Evolutionary conservation across 1,139 yeast genomes (phyloP).

Genomic region (Hansenula lynferdii): DNA sequence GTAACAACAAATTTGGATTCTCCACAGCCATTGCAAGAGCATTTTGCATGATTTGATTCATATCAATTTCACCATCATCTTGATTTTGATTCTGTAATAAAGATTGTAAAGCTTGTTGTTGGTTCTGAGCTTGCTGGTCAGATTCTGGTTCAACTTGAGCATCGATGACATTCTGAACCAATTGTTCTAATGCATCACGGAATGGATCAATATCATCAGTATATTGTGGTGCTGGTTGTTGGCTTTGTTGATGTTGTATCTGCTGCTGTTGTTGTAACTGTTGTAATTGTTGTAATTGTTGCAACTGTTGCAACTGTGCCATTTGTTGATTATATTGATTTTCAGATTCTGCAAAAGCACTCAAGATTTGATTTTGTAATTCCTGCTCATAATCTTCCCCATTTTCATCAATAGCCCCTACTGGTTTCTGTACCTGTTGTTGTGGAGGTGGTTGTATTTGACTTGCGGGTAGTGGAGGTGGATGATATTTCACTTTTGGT

Average conservation of each 20-base stretch:
- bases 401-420: neutral
- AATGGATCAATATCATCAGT: constrained; percentile 9
- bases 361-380: constrained; percentile 19
- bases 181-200: constrained; percentile 31
- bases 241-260: constrained; percentile 1
- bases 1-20: constrained; percentile 52
- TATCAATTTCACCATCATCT: constrained; percentile 39
- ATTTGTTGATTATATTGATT: constrained; percentile 2
- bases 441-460: neutral
- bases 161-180: constrained; percentile 36
- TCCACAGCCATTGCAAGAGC: constrained; percentile 72
- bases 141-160: constrained; percentile 14
- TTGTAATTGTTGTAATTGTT: neutral
- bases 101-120: constrained; percentile 1
- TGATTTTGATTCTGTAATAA: constrained; percentile 3
- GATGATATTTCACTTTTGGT: neutral
- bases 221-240: constrained; percentile 1
- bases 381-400: constrained; percentile 16
- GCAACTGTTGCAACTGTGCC: constrained; percentile 2
- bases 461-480: neutral
- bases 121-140: constrained; percentile 2
- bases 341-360: constrained; percentile 9
- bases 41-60: constrained; percentile 68
- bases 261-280: constrained; percentile 4
- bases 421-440: neutral